phyloP scores from a whole-genome alignment of 371 early-diverging fungal species.

The Rhizopus microsporus region DNA sequence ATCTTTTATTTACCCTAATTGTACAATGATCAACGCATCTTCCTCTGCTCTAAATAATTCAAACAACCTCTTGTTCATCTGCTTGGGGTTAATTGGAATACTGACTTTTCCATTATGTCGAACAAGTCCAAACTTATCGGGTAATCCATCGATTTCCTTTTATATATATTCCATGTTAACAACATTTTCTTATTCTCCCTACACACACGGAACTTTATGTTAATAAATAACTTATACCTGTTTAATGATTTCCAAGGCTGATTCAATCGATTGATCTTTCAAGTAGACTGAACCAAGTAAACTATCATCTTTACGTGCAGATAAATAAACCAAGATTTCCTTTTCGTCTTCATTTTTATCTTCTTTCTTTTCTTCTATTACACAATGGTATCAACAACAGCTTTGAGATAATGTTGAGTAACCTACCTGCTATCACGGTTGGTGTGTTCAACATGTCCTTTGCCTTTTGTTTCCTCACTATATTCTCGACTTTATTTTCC shows the following conservation, averaged over 20 bases:
- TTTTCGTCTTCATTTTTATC: conserved; percentile 27
- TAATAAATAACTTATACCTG: conserved; percentile 28
- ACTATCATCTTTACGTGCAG: conserved; percentile 40
- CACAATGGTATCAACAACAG: background rate
- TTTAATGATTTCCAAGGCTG: conserved; percentile 42
- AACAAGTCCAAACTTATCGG: conserved; percentile 50
- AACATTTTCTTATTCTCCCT: background rate
- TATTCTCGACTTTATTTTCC: conserved; percentile 43
- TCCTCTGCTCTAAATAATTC: conserved; percentile 56
- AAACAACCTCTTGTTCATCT: conserved; percentile 52
- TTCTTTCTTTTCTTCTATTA: background rate
- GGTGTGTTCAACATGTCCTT: conserved; percentile 11
- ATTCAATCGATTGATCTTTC: conserved; percentile 52
- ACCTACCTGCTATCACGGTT: background rate
- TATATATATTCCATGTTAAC: background rate
- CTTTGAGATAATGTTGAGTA: background rate
- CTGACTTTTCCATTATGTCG: conserved; percentile 64
- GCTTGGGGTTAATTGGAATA: conserved; percentile 66
- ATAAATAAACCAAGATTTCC: conserved; percentile 53
- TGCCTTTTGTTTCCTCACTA: conserved; percentile 32
- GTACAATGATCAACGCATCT: conserved; percentile 53
- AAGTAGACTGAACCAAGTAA: conserved; percentile 58
- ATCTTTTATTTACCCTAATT: conserved; percentile 8
- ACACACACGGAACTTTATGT: background rate
- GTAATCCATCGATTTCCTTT: conserved; percentile 65